Evolutionary conservation across 345 rosid species (phyloP).

Genomic region (Pugionium cornutum): DNA sequence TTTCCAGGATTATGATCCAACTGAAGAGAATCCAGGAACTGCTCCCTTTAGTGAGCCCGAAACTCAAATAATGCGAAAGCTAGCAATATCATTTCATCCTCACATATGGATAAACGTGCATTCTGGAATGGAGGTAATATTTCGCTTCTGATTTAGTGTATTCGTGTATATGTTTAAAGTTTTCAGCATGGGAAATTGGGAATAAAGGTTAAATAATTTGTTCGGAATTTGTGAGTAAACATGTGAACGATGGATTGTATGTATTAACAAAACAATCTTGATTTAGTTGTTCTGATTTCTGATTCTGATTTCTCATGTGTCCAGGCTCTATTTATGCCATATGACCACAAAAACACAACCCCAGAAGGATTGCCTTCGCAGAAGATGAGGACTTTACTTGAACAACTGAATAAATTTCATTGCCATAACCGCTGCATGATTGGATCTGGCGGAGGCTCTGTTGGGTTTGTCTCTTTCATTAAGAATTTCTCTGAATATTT

Average conservation of each 20-base stretch:
- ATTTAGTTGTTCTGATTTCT: neutral
- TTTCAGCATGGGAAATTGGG: neutral
- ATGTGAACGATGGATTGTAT: neutral
- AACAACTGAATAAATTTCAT: constrained; percentile 64
- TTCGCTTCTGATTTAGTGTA: constrained; percentile 10
- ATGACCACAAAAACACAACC: constrained; percentile 87
- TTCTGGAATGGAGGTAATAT: constrained; percentile 87
- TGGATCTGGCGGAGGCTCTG: constrained; percentile 97
- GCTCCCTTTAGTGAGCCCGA: constrained; percentile 97
- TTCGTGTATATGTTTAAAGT: neutral
- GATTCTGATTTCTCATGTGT: constrained; percentile 26
- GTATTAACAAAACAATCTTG: neutral
- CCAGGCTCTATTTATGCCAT: constrained; percentile 97
- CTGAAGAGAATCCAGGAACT: constrained; percentile 96
- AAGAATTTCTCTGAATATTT: neutral
- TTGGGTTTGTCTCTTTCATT: constrained; percentile 65
- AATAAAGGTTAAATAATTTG: neutral
- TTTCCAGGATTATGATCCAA: constrained; percentile 91
- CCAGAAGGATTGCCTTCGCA: constrained; percentile 67
- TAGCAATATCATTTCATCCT: constrained; percentile 90
- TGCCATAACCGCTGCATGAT: constrained; percentile 83
- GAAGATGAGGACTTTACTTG: constrained; percentile 69
- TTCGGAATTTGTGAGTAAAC: neutral
- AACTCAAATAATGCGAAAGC: constrained; percentile 84
- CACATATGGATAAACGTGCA: constrained; percentile 95